Evolutionary conservation across 345 rosid species (phyloP), one percentile per base, ranked within the genome.

Genomic region (Brassica carinata): DNA sequence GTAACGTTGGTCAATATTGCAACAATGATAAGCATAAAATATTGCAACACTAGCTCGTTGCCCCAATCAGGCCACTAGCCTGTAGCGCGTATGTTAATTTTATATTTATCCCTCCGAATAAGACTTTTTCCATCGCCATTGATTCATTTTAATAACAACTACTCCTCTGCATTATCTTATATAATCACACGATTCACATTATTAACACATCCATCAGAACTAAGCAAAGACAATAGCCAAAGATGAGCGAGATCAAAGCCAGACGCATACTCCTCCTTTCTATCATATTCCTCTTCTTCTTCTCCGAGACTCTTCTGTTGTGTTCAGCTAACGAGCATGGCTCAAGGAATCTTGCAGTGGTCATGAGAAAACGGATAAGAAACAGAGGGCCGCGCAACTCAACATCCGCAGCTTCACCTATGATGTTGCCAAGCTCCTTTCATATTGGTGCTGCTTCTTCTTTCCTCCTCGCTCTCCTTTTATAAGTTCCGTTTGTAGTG

Each of bases 241-340:
- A 78, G 43, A 71, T 78, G 77, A 65, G 72, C 4, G 77, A 78
- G 45, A 72, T 78, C 67, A 78, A 72, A 78, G 59, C 59, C 58
- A 78, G 67, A 53, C 77, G 72, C 77, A 55, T 71, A 36, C 8
- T 72, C 5, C 61, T 71, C 66, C 64, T 78, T 45, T 78, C 77
- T 7, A 72, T 72, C 77, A 8, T 78, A 40, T 55, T 78, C 13
- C 0, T 78, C 45, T 7, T 78, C 76, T 53, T 78, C 71, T 71
- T 78, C 72, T 78, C 77, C 2, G 15, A 78, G 72, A 65, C 48
- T 3, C 43, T 78, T 53, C 67, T 78, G 36, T 17, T 78, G 67
- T 64, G 77, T 64, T 78, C 77, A 7, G 81, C 81, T 26, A 10
- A 72, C 27, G 74, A 78, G 26, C 72, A 78, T 78, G 61, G 67